Evolutionary conservation across 345 rosid genomes (phyloP), one percentile per base, ranked within the genome.

Genomic region (Diplotaxis tenuifolia): DNA sequence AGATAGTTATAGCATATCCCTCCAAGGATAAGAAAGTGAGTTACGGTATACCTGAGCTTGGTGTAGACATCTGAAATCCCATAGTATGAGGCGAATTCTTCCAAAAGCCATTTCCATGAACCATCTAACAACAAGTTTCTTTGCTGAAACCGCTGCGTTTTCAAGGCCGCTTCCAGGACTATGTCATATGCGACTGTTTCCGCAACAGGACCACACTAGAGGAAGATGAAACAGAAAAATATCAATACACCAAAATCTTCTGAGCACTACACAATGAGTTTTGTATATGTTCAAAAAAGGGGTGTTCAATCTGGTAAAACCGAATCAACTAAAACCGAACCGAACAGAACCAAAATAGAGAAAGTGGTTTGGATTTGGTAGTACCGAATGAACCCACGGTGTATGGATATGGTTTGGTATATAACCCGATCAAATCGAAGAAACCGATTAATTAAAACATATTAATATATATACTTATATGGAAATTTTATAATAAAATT

Each of bases 151-250:
- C 61, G 80, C 74, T 92, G 97, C 82, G 83, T 81, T 76, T 88
- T 92, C 96, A 95, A 84, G 38, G 97, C 97, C 69, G 87, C 92
- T 81, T 95, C 99, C 65, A 95, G 62, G 72, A 72, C 89, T 25
- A 95, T 67, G 81, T 95, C 99, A 87, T 95, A 95, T 32, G 97
- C 96, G 55, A 95, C 99, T 64, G 99, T 95, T 78, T 95, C 99
- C 1, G 97, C 99, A 49, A 95, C 96, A 66, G 97, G 87, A 50
- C 96, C 96, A 76, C 86, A 90, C 99, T 95, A 68, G 16, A 38
- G 29, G 56, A 55, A 40, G 49, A 45, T 45, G 20, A 45, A 40
- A 68, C 11, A 11, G 22, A 10, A 5, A 59, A n/a, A n/a, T n/a
- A 59, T 67, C n/a, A 77, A 76, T 64, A 75, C 25, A 50, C 59